Evolutionary conservation across 78 protist species (phyloP), one percentile per base, ranked within the genome.

Genomic region (Monocercomonoides exilis): DNA sequence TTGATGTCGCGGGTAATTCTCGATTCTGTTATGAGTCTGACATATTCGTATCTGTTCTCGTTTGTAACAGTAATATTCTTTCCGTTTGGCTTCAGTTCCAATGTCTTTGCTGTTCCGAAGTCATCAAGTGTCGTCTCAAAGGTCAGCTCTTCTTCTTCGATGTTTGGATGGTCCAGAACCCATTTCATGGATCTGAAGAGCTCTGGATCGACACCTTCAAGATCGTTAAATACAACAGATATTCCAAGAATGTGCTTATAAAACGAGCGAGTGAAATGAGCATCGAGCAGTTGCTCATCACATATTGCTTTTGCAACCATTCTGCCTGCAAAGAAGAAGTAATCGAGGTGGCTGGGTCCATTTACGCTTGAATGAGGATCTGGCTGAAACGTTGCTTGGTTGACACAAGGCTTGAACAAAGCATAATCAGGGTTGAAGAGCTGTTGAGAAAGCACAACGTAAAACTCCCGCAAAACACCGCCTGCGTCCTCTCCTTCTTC

Each of bases 161-260:
- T 29, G 70, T 54, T 21, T 11, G 11, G 38, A 11, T 29, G 11
- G 11, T 54, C 38, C 70, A 54, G 70, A 11, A 54, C 21, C 38
- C 96, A 96, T 36, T 5, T 2, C 5, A 97, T 85, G 42, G 41
- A 84, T 35, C 87, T 86, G 93, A 94, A 92, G 84, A 81, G 95
- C 29, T 88, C 93, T 0, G 94, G 96, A 54, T 97, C 97, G 32
- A 93, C 91, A 6, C 94, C 87, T 64, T 94, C 96, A 92, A 97
- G 79, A 88, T 97, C 99, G 6, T 38, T 77, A 44, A 89, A 84
- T 4, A 41, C 63, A 35, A 93, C 44, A 3, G 95, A 91, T 21
- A 70, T 32, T 46, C 94, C 92, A n/a, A 97, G 87, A 87, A 97
- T 93, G 85, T 93, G 96, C 90, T 95, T 96, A 89, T 95, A 96